Evolutionary conservation across 2,329 filamentous ascomycete species (phyloP), one percentile per base, ranked within the genome.

Genomic region (Chrysoporthe deuterocubensis): DNA sequence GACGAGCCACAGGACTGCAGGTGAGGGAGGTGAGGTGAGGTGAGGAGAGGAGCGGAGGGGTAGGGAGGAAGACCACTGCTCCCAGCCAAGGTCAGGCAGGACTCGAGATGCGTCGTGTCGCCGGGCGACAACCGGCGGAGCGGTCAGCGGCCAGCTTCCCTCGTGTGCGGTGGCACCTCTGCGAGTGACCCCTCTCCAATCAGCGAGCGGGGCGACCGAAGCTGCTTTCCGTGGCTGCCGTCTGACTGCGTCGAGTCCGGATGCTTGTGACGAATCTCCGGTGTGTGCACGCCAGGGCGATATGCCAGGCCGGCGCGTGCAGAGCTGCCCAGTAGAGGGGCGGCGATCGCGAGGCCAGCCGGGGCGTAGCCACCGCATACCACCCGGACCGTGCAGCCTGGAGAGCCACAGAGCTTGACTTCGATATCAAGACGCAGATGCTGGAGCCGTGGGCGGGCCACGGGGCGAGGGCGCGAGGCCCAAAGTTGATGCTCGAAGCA

Each of bases 131-230:
- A 60, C 62, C 59, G 66, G 46, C 62, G 64, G 63, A 64, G 66
- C 68, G 68, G 68, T 70, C 68, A 70, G 66, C 60, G 59, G 32
- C 54, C 54, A 63, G 26, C 43, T 57, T 66, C 59, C 64, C 26
- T 67, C 65, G 56, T 69, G 65, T 70, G 68, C 66, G 48, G 68
- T 68, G 63, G 63, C 62, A 68, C 66, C 66, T 70, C 48, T 52
- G 18, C 59, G 40, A 68, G 58, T 52, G 59, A 57, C 34, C 59
- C 42, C 44, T 65, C 62, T 34, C 68, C 68, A 68, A 70, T 70
- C 66, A 68, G 37, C 40, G 43, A 60, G 63, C 59, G 62, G 62
- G 54, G 58, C 61, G 66, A 42, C 68, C 68, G 59, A 68, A 50
- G 63, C 54, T 68, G 66, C 42, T 61, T 68, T 63, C 62, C 40